A percentile compares a stretch with the other conserved stretches of the same genome.
phyloP scores from a whole-genome alignment of 78 protist genomes.

The Dictyostelium intermedium region DNA sequence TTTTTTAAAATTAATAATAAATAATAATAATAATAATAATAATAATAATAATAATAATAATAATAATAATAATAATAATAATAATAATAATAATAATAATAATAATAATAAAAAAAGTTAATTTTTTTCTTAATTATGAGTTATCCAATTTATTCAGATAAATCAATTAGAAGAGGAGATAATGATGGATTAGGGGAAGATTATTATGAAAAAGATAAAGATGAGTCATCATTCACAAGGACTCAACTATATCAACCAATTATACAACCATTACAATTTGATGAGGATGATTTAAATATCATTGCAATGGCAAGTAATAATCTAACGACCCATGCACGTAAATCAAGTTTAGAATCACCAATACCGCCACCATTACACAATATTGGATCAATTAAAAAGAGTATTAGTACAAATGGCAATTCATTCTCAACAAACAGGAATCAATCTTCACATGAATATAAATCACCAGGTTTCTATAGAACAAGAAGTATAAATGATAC shows the following conservation, averaged over 20 bases:
- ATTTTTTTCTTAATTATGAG: not conserved
- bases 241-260: slow-evolving; percentile 14
- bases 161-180: not conserved
- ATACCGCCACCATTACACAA: not conserved
- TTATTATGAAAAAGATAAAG: not conserved
- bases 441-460: slow-evolving; percentile 20
- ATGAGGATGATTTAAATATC: slow-evolving; percentile 34
- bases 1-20: too few relatives aligned
- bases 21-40: too few relatives aligned
- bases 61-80: too few relatives aligned
- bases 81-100: not conserved
- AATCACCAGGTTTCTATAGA: not conserved
- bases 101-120: not conserved
- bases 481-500: not conserved
- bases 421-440: not conserved
- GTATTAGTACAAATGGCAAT: not conserved
- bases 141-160: not conserved
- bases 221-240: not conserved
- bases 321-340: not conserved
- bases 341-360: slow-evolving; percentile 8
- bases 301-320: not conserved
- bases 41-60: too few relatives aligned
- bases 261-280: not conserved
- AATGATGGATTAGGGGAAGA: not conserved
- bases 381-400: not conserved